Percentiles rank a stretch among this genome's conserved stretches.
Evolutionary conservation across 2,329 filamentous ascomycete species (phyloP).

Genomic region (Fusarium irregulare): DNA sequence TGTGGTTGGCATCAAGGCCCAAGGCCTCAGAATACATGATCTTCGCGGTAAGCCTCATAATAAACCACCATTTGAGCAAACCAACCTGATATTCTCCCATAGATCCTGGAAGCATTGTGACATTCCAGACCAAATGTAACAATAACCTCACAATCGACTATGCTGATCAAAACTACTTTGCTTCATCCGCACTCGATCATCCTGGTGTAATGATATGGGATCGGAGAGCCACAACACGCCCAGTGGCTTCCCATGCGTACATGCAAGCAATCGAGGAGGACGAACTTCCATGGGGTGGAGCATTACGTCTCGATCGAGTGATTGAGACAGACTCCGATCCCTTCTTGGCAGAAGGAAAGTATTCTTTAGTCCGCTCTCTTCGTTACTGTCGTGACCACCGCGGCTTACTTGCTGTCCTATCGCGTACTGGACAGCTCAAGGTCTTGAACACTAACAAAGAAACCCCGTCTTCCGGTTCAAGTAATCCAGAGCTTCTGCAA

Average conservation of each 20-base stretch:
- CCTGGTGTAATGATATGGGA: conserved; percentile 84
- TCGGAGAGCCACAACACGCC: conserved; percentile 69
- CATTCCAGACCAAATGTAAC: conserved; percentile 74
- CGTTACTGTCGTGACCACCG: conserved; percentile 72
- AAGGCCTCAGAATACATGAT: conserved; percentile 81
- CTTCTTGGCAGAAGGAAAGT: conserved; percentile 64
- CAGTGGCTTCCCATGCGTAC: conserved; percentile 65
- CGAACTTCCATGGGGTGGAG: conserved; percentile 71
- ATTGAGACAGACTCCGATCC: conserved; percentile 66
- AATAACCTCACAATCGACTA: conserved; percentile 83
- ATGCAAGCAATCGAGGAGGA: conserved; percentile 69
- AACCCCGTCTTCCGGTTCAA: conserved; percentile 56
- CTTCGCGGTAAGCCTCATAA: conserved; percentile 69
- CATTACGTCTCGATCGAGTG: conserved; percentile 66
- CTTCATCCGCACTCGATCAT: conserved; percentile 80
- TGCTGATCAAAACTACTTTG: conserved; percentile 84
- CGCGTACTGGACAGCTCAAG: conserved; percentile 71
- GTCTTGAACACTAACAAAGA: conserved; percentile 70
- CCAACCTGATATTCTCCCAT: background rate
- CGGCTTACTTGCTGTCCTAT: conserved; percentile 70
- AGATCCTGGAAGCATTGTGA: conserved; percentile 64
- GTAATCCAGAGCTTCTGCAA: conserved; percentile 68
- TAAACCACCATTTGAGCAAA: background rate
- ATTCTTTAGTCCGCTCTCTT: conserved; percentile 70
- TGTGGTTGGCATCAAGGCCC: conserved; percentile 79